Evolutionary conservation across 2,329 filamentous ascomycete genomes (phyloP).

Genomic region (Fusarium sp.): DNA sequence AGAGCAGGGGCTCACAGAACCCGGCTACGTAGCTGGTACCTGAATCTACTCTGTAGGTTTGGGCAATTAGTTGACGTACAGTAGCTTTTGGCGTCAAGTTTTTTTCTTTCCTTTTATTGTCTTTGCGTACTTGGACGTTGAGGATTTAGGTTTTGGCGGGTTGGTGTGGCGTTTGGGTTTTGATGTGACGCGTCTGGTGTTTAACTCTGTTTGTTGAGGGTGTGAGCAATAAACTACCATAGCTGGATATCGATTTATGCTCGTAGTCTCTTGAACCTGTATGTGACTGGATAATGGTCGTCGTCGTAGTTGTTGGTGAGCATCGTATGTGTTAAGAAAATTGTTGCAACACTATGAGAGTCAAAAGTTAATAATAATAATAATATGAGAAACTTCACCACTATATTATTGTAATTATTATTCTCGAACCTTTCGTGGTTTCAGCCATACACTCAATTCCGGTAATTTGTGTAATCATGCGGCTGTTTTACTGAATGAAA

Average conservation of each 20-base stretch:
- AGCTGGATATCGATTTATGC: neutral
- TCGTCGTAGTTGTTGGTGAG: neutral
- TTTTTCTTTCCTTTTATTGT: neutral
- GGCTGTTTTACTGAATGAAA: neutral
- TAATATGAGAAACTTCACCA: too few species aligned
- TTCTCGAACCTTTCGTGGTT: neutral
- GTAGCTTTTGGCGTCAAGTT: neutral
- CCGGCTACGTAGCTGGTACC: neutral
- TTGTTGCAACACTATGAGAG: too few species aligned
- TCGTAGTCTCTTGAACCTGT: neutral
- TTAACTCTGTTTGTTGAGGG: neutral
- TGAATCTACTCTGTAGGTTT: neutral
- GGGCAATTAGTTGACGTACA: neutral
- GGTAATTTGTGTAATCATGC: neutral
- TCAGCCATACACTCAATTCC: neutral
- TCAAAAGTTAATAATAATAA: neutral
- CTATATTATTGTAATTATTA: too few species aligned
- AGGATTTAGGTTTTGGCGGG: neutral
- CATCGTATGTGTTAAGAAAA: neutral
- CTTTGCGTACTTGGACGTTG: neutral
- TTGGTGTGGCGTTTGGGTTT: slow-evolving; percentile 22
- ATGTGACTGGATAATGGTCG: neutral
- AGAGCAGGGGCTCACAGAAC: neutral
- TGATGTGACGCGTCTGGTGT: slow-evolving; percentile 4
- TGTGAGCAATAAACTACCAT: slow-evolving; percentile 9